Percentiles rank a stretch among this genome's conserved stretches.
Evolutionary conservation across 306 rosid genomes (phyloP).

Genomic region (Abrus precatorius): DNA sequence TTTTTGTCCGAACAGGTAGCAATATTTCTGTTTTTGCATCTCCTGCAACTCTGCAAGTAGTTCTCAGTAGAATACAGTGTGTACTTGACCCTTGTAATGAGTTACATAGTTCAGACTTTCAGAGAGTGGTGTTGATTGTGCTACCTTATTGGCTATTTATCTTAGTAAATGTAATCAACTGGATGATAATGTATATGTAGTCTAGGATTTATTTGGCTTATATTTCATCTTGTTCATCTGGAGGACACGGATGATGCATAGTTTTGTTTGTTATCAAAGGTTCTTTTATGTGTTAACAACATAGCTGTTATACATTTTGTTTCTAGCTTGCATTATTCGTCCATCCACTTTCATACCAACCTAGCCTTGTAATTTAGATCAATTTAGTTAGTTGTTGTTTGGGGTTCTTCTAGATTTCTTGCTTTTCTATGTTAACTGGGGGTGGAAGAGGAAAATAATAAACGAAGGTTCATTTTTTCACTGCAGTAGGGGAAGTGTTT

Average conservation of each 20-base stretch:
- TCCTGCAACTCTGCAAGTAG: not conserved
- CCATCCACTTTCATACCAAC: not conserved
- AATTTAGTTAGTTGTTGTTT: not conserved
- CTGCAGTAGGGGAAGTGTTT: not conserved
- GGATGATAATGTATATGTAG: not conserved
- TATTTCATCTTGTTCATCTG: not conserved
- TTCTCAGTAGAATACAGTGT: not conserved
- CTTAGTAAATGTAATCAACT: not conserved
- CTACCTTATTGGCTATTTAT: not conserved
- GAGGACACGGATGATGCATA: not conserved
- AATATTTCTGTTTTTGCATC: not conserved
- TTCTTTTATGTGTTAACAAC: not conserved
- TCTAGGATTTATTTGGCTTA: not conserved
- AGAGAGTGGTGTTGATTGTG: not conserved
- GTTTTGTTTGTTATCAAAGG: not conserved
- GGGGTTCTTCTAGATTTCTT: not conserved
- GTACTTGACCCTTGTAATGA: not conserved
- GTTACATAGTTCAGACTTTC: not conserved
- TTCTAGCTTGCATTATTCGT: not conserved
- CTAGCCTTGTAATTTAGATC: not conserved
- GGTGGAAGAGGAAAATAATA: conserved; percentile 2
- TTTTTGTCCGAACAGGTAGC: not conserved
- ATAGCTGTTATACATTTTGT: not conserved
- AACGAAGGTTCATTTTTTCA: not conserved
- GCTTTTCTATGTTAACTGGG: not conserved